Evolutionary conservation across 129 eudicot genomes (phyloP).

Genomic region (Chrysanthemum makinoi): DNA sequence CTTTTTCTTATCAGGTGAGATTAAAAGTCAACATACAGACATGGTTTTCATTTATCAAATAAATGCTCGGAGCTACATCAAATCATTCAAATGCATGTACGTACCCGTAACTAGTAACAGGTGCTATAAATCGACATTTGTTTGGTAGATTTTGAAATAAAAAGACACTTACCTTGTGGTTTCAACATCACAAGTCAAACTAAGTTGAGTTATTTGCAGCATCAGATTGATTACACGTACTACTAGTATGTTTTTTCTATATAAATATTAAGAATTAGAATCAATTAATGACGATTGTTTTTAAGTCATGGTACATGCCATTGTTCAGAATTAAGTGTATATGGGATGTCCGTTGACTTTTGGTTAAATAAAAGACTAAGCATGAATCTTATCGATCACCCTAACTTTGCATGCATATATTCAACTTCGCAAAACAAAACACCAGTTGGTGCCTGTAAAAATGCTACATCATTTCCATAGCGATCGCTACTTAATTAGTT

Average conservation of each 20-base stretch:
- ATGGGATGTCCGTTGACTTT: slow-evolving; percentile 18
- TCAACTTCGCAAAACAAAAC: slow-evolving; percentile 11
- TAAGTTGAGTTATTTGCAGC: slow-evolving; percentile 5
- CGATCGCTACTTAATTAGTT: neutral
- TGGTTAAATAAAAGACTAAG: slow-evolving; percentile 28
- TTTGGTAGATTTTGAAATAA: neutral
- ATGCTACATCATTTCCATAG: slow-evolving; percentile 9
- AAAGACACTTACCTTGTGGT: neutral
- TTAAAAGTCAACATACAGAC: too few species aligned
- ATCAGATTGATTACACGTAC: neutral
- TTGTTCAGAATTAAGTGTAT: neutral
- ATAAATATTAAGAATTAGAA: too few species aligned
- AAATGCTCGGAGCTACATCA: neutral
- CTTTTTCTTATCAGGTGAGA: too few species aligned
- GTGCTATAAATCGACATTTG: neutral
- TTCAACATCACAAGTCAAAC: slow-evolving; percentile 13
- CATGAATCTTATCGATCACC: slow-evolving; percentile 29
- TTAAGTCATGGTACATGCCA: slow-evolving; percentile 37
- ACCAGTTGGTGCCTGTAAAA: neutral
- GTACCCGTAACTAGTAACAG: neutral
- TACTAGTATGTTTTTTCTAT: neutral
- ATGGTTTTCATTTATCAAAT: neutral
- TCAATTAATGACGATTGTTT: slow-evolving; percentile 17
- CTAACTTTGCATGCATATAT: slow-evolving; percentile 12
- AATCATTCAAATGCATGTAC: too few species aligned